Percentiles rank a stretch among this genome's conserved stretches.
Evolutionary conservation across 208 protist species (phyloP).

Genomic region (Blastocrithidia nonstop): DNA sequence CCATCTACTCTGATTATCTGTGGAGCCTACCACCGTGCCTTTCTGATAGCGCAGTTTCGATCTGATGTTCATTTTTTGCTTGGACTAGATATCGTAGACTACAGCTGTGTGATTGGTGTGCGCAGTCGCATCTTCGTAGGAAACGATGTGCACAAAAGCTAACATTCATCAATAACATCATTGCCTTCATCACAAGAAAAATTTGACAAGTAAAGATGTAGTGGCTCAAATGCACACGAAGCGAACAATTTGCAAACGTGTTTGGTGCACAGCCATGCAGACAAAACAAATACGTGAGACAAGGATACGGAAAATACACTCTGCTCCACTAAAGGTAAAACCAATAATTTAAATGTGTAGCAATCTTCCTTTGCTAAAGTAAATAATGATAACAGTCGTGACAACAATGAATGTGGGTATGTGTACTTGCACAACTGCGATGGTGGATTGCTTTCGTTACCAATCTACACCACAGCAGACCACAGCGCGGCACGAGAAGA

Average conservation of each 20-base stretch:
- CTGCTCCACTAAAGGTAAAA: no score
- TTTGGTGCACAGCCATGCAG: no score
- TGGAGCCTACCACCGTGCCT: constrained; percentile 41
- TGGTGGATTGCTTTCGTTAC: constrained; percentile 61
- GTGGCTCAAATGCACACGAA: constrained; percentile 5
- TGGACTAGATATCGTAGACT: constrained; percentile 79
- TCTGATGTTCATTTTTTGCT: constrained; percentile 70
- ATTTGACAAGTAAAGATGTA: constrained; percentile 7
- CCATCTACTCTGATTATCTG: constrained; percentile 73
- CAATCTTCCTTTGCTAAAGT: no score
- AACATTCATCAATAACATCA: constrained; percentile 4
- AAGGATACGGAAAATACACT: no score
- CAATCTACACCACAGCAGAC: constrained; percentile 48
- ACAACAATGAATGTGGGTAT: constrained; percentile 17
- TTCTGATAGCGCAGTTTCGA: constrained; percentile 76
- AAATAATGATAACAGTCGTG: neutral
- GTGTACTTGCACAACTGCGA: constrained; percentile 66
- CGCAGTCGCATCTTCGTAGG: constrained; percentile 61
- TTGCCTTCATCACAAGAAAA: no score
- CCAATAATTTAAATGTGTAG: no score
- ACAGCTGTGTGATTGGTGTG: constrained; percentile 85
- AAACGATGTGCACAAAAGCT: constrained; percentile 20
- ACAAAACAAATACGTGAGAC: no score
- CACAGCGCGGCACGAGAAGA: constrained; percentile 60
- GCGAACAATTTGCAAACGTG: no score